Evolutionary conservation across 345 rosid species (phyloP).

Genomic region (Moricandia arvensis): DNA sequence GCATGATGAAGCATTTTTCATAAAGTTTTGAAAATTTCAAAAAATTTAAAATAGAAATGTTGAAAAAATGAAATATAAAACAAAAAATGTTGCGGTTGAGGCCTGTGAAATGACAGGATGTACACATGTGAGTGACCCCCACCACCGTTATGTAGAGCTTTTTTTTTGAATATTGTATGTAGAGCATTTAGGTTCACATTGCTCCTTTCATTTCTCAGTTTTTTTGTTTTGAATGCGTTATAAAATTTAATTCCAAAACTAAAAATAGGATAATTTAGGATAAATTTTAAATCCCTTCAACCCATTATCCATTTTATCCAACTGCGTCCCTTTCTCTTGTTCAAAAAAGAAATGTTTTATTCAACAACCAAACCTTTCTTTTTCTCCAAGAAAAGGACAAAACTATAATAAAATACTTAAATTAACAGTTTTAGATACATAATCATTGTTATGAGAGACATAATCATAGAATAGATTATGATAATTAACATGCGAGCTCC

Average conservation of each 20-base stretch:
- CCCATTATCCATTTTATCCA: neutral
- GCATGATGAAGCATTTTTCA: neutral
- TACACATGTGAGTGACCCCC: slow-evolving; percentile 38
- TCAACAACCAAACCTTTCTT: slow-evolving; percentile 10
- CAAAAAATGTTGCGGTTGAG: slow-evolving; percentile 8
- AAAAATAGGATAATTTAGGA: neutral
- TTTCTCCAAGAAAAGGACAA: slow-evolving; percentile 18
- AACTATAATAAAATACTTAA: neutral
- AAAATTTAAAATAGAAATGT: neutral
- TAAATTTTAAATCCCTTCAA: neutral
- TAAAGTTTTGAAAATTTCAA: neutral
- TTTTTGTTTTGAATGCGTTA: neutral
- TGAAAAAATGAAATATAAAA: slow-evolving; percentile 1
- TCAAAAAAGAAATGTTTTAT: neutral
- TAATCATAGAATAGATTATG: slow-evolving; percentile 11
- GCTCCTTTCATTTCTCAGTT: neutral
- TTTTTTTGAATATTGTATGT: neutral
- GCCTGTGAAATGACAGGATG: slow-evolving; percentile 30
- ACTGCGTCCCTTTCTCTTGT: slow-evolving; percentile 1
- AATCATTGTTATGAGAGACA: neutral
- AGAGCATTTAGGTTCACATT: slow-evolving; percentile 22
- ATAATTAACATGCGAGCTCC: slow-evolving; percentile 11
- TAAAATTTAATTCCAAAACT: neutral
- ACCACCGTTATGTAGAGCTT: slow-evolving; percentile 13
- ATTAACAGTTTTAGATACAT: neutral